Evolutionary conservation across 78 protist genomes (phyloP), one percentile per base, ranked within the genome.

Genomic region (Mastigamoeba balamuthi): DNA sequence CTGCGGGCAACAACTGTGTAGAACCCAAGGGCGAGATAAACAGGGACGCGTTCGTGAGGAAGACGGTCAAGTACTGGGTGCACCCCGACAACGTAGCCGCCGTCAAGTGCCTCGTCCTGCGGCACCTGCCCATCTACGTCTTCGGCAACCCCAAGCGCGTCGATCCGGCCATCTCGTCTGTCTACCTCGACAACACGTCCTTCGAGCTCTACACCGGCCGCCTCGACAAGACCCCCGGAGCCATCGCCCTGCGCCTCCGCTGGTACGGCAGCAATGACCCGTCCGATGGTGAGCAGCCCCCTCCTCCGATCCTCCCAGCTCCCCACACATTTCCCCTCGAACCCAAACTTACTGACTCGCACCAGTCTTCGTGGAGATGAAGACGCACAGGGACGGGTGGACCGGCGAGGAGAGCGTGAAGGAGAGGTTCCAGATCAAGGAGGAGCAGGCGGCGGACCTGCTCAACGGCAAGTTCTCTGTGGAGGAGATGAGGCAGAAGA

Each of bases 41-140:
- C 8, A 7, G 0, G 3, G 65, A 66, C 40, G 30, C 28, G 36
- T 83, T 83, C 9, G 74, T 77, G 27, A 82, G 88, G 38, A 63
- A 64, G 69, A 77, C 83, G 39, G 65, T 67, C 52, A 83, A 83
- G 65, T 83, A 83, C 64, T 83, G 88, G 88, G 88, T 83, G 58
- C 78, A 40, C 36, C n/a, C 53, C 6, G 58, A 72, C 25, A 72
- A 83, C 63, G 40, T 83, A 27, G 52, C 77, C 29, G 30, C 4
- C 28, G 88, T 83, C 36, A 76, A 76, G 53, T 40, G 36, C 33
- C 28, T 30, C 38, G 23, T 81, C 42, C 66, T 76, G 42, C 58
- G 37, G 64, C 75, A 69, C 52, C 67, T 66, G 40, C 77, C 77
- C 40, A 64, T 76, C 67, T n/a, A 39, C 33, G 35, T 25, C 48